A percentile compares a stretch with the other conserved stretches of the same genome.
These are phyloP conservation scores for Laguncularia racemosa DNA, from an alignment of 345 rosid species.

Conservation along the genomic window DNA sequence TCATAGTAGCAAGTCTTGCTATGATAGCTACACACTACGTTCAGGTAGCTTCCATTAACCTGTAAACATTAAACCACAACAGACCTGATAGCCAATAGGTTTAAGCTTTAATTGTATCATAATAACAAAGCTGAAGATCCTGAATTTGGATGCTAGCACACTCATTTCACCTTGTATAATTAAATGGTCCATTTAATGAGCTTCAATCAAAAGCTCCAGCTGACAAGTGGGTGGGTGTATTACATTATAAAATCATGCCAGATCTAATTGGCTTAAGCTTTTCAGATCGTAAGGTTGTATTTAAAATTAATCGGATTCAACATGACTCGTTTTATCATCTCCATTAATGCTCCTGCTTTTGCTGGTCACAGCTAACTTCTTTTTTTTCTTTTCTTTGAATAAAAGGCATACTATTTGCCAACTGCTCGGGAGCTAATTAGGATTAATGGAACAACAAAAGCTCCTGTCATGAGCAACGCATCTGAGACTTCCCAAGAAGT, in stretches of 20 bases:
- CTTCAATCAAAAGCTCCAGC: no score
- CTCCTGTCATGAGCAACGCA: constrained; percentile 86
- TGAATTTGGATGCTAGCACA: no score
- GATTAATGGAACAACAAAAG: constrained; percentile 88
- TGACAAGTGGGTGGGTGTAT: no score
- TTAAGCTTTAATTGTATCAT: background rate
- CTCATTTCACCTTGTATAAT: no score
- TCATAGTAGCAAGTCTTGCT: constrained; percentile 49
- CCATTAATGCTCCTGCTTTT: background rate
- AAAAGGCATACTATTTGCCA: constrained; percentile 62
- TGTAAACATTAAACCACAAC: constrained; percentile 1
- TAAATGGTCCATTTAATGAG: no score
- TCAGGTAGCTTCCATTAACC: constrained; percentile 34
- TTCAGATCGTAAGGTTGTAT: no score
- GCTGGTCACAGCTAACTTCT: background rate
- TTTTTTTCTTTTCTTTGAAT: background rate
- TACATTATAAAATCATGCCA: no score
- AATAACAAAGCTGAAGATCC: no score
- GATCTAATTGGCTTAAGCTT: no score
- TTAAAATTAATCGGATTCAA: no score
- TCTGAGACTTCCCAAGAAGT: constrained; percentile 85
- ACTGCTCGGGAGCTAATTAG: constrained; percentile 78
- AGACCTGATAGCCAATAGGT: background rate
- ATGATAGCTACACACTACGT: constrained; percentile 39
- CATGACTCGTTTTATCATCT: no score